Conservation (phyloP, 2,329 filamentous ascomycete species). For the Fusarium tuaranense region DNA sequence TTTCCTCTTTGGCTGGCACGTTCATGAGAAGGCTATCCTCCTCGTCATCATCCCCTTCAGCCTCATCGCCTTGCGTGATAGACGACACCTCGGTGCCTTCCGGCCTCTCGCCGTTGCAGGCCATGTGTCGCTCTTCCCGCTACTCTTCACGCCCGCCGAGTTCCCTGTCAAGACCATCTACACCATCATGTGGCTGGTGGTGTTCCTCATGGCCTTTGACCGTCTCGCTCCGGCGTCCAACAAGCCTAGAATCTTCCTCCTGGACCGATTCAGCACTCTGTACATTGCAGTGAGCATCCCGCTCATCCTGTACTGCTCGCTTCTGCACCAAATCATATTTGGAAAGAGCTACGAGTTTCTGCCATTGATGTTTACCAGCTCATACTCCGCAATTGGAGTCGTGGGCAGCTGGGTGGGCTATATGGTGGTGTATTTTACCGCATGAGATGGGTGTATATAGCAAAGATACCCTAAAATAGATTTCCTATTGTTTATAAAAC, state of each 20-base stretch:
- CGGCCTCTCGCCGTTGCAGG: slow-evolving; percentile 91
- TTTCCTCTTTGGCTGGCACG: slow-evolving; percentile 98
- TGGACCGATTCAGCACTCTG: slow-evolving; percentile 89
- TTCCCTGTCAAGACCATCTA: slow-evolving; percentile 96
- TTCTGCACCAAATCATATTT: slow-evolving; percentile 86
- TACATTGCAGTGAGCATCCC: slow-evolving; percentile 94
- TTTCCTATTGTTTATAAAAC: slow-evolving; percentile 9
- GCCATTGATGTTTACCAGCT: slow-evolving; percentile 96
- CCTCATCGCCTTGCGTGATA: slow-evolving; percentile 88
- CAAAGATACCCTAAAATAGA: slow-evolving; percentile 42
- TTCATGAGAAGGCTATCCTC: slow-evolving; percentile 96
- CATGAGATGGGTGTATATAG: slow-evolving; percentile 47
- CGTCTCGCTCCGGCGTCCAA: slow-evolving; percentile 85
- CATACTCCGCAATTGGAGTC: slow-evolving; percentile 93
- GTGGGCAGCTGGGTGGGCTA: slow-evolving; percentile 96
- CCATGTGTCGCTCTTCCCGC: slow-evolving; percentile 93
- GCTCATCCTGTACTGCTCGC: slow-evolving; percentile 87
- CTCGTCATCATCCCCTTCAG: slow-evolving; percentile 96
- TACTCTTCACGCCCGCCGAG: slow-evolving; percentile 91
- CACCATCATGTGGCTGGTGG: slow-evolving; percentile 89
- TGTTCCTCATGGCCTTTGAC: slow-evolving; percentile 90
- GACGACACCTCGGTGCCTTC: slow-evolving; percentile 92
- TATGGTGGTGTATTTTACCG: slow-evolving; percentile 87
- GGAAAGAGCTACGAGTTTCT: slow-evolving; percentile 88
- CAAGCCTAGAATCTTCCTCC: slow-evolving; percentile 84